Percentiles rank a stretch among this genome's conserved stretches.
Conservation (phyloP, 2,329 filamentous ascomycete species). For the Cercospora beticola region DNA sequence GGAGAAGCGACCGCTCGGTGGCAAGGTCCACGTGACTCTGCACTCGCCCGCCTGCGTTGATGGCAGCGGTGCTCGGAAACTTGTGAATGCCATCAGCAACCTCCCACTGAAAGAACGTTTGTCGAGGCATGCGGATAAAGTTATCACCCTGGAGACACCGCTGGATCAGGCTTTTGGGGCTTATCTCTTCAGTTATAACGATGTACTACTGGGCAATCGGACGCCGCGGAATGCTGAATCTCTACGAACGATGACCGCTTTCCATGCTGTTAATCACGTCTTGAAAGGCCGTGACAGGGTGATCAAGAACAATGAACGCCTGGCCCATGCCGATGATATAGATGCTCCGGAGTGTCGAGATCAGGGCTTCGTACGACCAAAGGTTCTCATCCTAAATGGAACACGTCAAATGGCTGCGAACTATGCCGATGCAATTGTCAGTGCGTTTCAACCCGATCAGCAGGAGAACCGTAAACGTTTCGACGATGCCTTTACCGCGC, state of each 20-base stretch:
- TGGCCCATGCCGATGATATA: slow-evolving; percentile 58
- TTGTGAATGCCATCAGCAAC: background rate
- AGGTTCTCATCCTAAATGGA: slow-evolving; percentile 85
- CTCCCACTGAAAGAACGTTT: slow-evolving; percentile 67
- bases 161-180: slow-evolving; percentile 67
- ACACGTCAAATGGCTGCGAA: slow-evolving; percentile 83
- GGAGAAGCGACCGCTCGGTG: slow-evolving; percentile 28
- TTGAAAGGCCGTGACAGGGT: slow-evolving; percentile 90
- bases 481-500: slow-evolving; percentile 73
- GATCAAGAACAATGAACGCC: slow-evolving; percentile 84
- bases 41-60: slow-evolving; percentile 22
- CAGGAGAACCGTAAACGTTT: slow-evolving; percentile 95
- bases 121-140: slow-evolving; percentile 54
- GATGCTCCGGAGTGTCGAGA: slow-evolving; percentile 74
- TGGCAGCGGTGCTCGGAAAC: slow-evolving; percentile 11
- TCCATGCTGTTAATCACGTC: slow-evolving; percentile 89
- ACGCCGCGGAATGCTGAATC: slow-evolving; percentile 66
- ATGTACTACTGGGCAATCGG: slow-evolving; percentile 74
- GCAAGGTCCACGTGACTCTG: slow-evolving; percentile 17
- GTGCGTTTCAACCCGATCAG: slow-evolving; percentile 77
- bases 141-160: slow-evolving; percentile 55
- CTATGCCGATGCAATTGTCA: slow-evolving; percentile 73
- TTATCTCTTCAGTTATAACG: slow-evolving; percentile 77
- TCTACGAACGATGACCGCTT: slow-evolving; percentile 69
- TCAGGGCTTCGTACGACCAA: slow-evolving; percentile 93